Evolutionary conservation across 441 rosid species (phyloP).

Genomic region (Gossypium lobatum): DNA sequence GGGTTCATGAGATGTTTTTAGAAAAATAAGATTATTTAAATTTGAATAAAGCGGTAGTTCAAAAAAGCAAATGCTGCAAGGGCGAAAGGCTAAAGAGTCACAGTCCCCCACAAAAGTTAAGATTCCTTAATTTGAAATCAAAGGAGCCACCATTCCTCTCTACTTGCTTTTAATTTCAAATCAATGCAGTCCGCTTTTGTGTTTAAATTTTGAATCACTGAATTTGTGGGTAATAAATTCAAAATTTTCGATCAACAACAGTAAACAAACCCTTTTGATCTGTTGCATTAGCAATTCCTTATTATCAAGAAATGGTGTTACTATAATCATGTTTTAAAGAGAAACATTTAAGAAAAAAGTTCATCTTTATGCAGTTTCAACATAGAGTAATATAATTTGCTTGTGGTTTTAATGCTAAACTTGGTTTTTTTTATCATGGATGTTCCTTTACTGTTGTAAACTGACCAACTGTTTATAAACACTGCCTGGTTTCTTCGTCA

Average conservation of each 20-base stretch:
- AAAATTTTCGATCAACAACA: too few species aligned
- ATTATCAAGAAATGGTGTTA: not conserved
- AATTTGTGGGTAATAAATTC: not conserved
- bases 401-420: not conserved
- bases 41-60: not conserved
- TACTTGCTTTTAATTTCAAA: not conserved
- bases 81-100: not conserved
- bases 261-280: not conserved
- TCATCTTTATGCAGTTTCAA: not conserved
- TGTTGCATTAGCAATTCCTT: not conserved
- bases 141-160: not conserved
- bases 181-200: not conserved
- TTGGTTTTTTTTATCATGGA: not conserved
- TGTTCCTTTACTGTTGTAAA: slow-evolving; percentile 31
- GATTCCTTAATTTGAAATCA: not conserved
- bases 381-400: not conserved
- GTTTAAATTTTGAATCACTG: not conserved
- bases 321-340: not conserved
- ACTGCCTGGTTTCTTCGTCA: slow-evolving; percentile 35
- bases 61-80: not conserved
- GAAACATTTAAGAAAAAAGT: not conserved
- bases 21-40: not conserved
- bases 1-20: too few species aligned
- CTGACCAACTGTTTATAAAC: slow-evolving; percentile 51
- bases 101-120: not conserved